phyloP scores from a whole-genome alignment of 495 filamentous ascomycete genomes.

The Penicillium pulvis region DNA sequence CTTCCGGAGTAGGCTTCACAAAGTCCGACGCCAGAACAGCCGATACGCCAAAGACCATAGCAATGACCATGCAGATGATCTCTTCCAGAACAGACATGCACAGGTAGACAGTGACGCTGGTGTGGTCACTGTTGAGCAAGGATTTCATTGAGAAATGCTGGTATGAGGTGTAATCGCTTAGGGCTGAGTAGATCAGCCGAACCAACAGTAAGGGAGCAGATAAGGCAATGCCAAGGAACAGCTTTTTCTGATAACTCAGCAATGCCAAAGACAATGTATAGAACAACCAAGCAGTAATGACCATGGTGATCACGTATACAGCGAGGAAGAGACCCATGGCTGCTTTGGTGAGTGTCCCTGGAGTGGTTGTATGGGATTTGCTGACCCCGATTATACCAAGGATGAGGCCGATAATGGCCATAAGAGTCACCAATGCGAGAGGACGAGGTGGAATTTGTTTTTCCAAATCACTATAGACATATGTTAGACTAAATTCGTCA shows the following conservation, averaged over 20 bases:
- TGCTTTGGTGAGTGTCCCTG: constrained; percentile 18
- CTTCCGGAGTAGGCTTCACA: neutral
- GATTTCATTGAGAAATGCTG: constrained; percentile 12
- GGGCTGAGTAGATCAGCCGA: constrained; percentile 31
- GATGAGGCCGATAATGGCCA: constrained; percentile 28
- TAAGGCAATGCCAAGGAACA: constrained; percentile 30
- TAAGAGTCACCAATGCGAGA: constrained; percentile 16
- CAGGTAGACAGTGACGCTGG: constrained; percentile 27
- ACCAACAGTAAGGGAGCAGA: constrained; percentile 30
- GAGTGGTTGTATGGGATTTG: constrained; percentile 3
- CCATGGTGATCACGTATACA: constrained; percentile 21
- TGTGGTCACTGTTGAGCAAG: constrained; percentile 8
- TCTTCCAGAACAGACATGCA: constrained; percentile 38
- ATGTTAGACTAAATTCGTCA: constrained; percentile 13
- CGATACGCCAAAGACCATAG: constrained; percentile 23
- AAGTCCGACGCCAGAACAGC: constrained; percentile 22
- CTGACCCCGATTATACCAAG: constrained; percentile 33
- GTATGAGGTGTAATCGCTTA: constrained; percentile 6
- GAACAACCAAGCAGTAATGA: constrained; percentile 19
- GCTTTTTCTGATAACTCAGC: constrained; percentile 26
- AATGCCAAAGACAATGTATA: constrained; percentile 1
- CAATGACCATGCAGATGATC: constrained; percentile 26
- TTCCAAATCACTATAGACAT: constrained; percentile 20
- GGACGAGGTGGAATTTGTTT: constrained; percentile 15
- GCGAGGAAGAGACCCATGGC: constrained; percentile 36